Evolutionary conservation across 2,329 filamentous ascomycete genomes (phyloP).

Genomic region (Penicillium sp.): DNA sequence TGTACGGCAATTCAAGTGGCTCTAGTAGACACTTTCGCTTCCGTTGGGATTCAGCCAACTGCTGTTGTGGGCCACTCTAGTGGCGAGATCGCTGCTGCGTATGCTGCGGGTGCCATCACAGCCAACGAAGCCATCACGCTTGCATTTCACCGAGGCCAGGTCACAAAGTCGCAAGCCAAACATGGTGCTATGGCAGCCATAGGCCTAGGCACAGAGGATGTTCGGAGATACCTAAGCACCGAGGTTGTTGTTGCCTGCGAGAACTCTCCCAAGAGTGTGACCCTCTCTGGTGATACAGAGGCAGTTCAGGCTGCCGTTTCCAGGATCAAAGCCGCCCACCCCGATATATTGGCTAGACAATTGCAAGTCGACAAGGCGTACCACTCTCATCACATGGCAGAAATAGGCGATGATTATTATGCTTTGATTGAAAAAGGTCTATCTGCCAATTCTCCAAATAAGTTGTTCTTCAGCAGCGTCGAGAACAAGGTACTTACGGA

Average conservation of each 20-base stretch:
- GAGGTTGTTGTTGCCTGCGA: slow-evolving; percentile 19
- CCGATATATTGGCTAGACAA: slow-evolving; percentile 7
- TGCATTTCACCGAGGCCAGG: slow-evolving; percentile 21
- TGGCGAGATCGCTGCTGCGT: slow-evolving; percentile 25
- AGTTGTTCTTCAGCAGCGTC: slow-evolving; percentile 18
- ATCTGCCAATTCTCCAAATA: background rate
- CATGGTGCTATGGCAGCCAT: slow-evolving; percentile 17
- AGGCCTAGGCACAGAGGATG: slow-evolving; percentile 8
- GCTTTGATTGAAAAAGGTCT: background rate
- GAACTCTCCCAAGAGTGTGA: slow-evolving; percentile 16
- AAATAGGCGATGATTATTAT: slow-evolving; percentile 10
- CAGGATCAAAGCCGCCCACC: background rate
- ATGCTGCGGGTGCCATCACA: slow-evolving; percentile 12
- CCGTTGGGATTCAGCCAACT: slow-evolving; percentile 2
- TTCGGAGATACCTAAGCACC: slow-evolving; percentile 1
- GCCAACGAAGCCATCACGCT: slow-evolving; percentile 13
- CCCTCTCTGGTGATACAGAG: slow-evolving; percentile 16
- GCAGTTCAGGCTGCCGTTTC: background rate
- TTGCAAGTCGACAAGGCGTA: slow-evolving; percentile 20
- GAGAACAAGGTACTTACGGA: background rate
- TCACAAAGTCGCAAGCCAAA: background rate
- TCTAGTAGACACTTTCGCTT: slow-evolving; percentile 12
- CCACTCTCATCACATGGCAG: slow-evolving; percentile 22
- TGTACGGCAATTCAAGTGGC: slow-evolving; percentile 22
- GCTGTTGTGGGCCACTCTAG: slow-evolving; percentile 23